These are phyloP conservation scores for Pythium rishiriense DNA, from an alignment of 352 stramenopile genomes.

Conservation along the genomic window DNA sequence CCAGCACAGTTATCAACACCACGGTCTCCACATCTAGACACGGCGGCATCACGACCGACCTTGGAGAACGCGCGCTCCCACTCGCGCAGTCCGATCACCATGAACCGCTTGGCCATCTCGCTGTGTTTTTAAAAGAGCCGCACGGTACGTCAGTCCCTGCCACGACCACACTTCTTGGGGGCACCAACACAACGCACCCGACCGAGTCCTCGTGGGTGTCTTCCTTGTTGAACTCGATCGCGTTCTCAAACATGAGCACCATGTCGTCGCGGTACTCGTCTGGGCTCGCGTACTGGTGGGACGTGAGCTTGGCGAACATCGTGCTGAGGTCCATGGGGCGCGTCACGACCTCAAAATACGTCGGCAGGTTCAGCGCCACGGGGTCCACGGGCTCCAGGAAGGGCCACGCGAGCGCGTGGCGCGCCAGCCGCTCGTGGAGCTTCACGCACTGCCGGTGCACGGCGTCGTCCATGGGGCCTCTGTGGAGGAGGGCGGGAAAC, in stretches of 20 bases:
- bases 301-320: constrained; percentile 83
- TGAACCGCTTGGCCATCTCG: constrained; percentile 68
- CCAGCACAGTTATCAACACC: neutral
- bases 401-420: constrained; percentile 71
- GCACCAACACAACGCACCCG: constrained; percentile 35
- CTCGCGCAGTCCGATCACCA: constrained; percentile 40
- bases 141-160: neutral
- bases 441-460: constrained; percentile 51
- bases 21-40: neutral
- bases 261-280: constrained; percentile 66
- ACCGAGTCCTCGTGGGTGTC: constrained; percentile 75
- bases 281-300: constrained; percentile 49
- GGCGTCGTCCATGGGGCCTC: constrained; percentile 41
- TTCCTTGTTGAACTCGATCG: constrained; percentile 86
- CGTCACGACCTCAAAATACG: constrained; percentile 95
- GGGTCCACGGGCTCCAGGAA: constrained; percentile 96
- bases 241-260: constrained; percentile 85
- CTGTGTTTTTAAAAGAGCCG: constrained; percentile 15
- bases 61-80: constrained; percentile 67
- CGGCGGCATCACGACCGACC: neutral
- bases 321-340: constrained; percentile 97
- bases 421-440: constrained; percentile 65
- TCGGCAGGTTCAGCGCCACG: constrained; percentile 88
- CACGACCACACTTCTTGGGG: too few species aligned
- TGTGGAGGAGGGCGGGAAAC: neutral